phyloP scores from a whole-genome alignment of 148 eudicot species.

The Rhododendron mucronatum region DNA sequence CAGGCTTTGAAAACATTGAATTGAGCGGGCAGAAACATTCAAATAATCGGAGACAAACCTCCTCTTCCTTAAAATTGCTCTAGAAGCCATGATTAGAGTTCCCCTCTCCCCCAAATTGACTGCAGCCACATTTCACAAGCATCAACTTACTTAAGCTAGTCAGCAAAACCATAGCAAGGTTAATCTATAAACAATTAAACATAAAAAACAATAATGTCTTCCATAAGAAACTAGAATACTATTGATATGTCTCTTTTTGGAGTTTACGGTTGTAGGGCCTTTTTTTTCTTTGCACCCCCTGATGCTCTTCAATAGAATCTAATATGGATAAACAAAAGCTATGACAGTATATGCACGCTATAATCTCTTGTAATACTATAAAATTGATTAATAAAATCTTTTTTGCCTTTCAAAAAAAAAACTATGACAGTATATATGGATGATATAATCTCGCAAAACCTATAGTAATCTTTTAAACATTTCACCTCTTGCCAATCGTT shows the following conservation, averaged over 20 bases:
- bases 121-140: conserved; percentile 12
- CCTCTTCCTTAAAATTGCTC: conserved; percentile 41
- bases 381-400: background rate
- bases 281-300: background rate
- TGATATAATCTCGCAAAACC: background rate
- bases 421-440: background rate
- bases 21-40: conserved; percentile 26
- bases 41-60: conserved; percentile 29
- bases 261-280: background rate
- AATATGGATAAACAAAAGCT: background rate
- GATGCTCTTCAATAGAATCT: background rate
- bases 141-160: conserved; percentile 7
- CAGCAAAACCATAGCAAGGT: conserved; percentile 2
- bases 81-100: conserved; percentile 35
- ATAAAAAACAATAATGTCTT: background rate
- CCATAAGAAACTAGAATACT: background rate
- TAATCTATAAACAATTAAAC: background rate
- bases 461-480: background rate
- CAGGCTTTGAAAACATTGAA: conserved; percentile 23
- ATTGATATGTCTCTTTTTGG: background rate
- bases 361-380: background rate
- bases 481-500: background rate
- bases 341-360: background rate
- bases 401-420: background rate
- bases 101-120: conserved; percentile 9